Percentiles rank a stretch among this genome's conserved stretches.
Evolutionary conservation across 2,329 filamentous ascomycete genomes (phyloP).

Genomic region (Phyllosticta ampelicida): DNA sequence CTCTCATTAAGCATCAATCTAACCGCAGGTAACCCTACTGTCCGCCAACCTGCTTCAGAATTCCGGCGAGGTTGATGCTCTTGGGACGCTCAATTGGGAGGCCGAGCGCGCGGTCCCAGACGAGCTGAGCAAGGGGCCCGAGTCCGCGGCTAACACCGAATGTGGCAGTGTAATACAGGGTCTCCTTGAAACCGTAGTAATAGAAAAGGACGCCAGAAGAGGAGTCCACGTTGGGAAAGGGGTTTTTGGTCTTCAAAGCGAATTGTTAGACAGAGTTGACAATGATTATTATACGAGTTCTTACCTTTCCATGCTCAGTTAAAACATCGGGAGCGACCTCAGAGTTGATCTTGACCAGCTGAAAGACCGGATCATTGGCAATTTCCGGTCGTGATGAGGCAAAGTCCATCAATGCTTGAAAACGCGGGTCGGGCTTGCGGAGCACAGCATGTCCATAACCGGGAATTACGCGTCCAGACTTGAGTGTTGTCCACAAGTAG

Average conservation of each 20-base stretch:
- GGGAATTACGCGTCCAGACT: conserved; percentile 86
- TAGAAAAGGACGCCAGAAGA: conserved; percentile 92
- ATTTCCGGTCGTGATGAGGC: conserved; percentile 78
- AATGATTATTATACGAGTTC: conserved; percentile 2
- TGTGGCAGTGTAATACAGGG: conserved; percentile 77
- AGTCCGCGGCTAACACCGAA: conserved; percentile 62
- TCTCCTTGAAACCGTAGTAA: conserved; percentile 96
- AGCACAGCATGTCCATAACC: conserved; percentile 94
- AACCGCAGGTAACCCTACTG: background rate
- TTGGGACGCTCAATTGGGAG: conserved; percentile 96
- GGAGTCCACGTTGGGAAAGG: conserved; percentile 93
- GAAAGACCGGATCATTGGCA: conserved; percentile 77
- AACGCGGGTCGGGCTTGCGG: conserved; percentile 92
- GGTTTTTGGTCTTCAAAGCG: conserved; percentile 68
- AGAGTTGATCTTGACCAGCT: conserved; percentile 86
- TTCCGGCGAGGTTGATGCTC: conserved; percentile 85
- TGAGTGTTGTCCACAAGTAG: conserved; percentile 88
- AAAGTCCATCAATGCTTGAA: conserved; percentile 95
- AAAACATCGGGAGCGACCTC: conserved; percentile 84
- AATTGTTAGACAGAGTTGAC: conserved; percentile 6
- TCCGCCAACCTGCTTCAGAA: conserved; percentile 51
- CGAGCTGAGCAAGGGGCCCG: conserved; percentile 83
- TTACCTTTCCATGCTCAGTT: conserved; percentile 80
- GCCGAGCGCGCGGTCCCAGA: conserved; percentile 91
- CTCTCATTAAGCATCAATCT: background rate